Evolutionary conservation across 2,329 filamentous ascomycete genomes (phyloP), one percentile per base, ranked within the genome.

Genomic region (Didymellaceae sp.): DNA sequence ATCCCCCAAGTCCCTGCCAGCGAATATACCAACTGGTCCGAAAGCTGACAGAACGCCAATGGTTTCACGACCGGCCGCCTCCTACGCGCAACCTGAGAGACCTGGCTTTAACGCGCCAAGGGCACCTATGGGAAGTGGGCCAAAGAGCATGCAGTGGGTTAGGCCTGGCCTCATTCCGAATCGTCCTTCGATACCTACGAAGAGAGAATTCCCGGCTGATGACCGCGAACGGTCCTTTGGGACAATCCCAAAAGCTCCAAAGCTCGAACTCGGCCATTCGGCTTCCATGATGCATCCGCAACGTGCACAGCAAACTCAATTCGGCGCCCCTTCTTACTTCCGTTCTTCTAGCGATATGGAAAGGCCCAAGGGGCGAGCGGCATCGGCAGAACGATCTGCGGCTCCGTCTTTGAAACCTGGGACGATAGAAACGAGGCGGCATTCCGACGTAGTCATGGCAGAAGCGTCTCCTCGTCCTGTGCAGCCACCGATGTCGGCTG

Each of bases 151-250:
- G 52, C 75, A 78, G 61, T 78, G 75, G 75, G 71, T 75, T 20
- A 65, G 75, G 20, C 75, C 75, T 44, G 74, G 73, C 24, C 63
- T 73, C 6, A 59, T 70, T 25, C 61, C 70, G 3, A 57, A 63
- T 48, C 63, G 68, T 24, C 38, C 66, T 35, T 66, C 62, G 5
- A 59, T 79, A 4, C 77, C 77, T 10, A 73, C 72, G 0, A 80
- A 80, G 57, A 70, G 78, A 22, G 78, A 80, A 50, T 66, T 68
- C 25, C 67, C 71, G 16, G 67, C 64, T 8, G 77, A 78, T 24
- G 77, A 80, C 45, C 77, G 72, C 30, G 73, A 74, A 7, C 58
- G 70, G 38, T 30, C 63, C 1, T 68, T 70, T 39, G 68, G 67
- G 21, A 65, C 57, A 17, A 57, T 55, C 6, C 68, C 65, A 1